A percentile compares a stretch with the other conserved stretches of the same genome.
These are phyloP conservation scores for Cladorrhinum samala DNA, from an alignment of 495 filamentous ascomycete species.

Conservation along the genomic window DNA sequence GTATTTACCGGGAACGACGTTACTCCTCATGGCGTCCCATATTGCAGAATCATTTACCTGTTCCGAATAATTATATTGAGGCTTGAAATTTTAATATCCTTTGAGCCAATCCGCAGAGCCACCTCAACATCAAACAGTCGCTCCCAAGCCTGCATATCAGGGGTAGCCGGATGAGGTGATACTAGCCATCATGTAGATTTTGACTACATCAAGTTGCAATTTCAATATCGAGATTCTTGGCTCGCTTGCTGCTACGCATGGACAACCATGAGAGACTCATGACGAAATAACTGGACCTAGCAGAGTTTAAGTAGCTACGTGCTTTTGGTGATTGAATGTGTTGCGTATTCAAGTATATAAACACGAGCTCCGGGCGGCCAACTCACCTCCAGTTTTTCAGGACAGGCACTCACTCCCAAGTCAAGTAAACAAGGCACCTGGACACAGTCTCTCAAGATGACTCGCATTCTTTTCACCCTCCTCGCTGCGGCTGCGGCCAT, in stretches of 20 bases:
- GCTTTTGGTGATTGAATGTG: not conserved
- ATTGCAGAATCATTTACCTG: not conserved
- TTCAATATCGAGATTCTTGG: slow-evolving; percentile 2
- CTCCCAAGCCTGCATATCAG: not conserved
- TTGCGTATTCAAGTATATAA: not conserved
- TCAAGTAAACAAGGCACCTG: not conserved
- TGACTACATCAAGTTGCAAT: not conserved
- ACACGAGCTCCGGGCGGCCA: not conserved
- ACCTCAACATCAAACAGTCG: not conserved
- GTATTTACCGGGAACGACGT: slow-evolving; percentile 7
- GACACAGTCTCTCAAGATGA: slow-evolving; percentile 12
- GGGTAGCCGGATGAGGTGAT: not conserved
- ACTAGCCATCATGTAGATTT: not conserved
- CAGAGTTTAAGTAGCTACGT: not conserved
- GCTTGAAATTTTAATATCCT: slow-evolving; percentile 1
- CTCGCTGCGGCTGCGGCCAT: slow-evolving; percentile 16
- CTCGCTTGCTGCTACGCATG: not conserved
- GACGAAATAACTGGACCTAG: not conserved
- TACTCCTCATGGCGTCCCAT: not conserved
- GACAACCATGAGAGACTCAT: not conserved
- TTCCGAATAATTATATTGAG: slow-evolving; percentile 5
- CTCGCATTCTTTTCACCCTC: slow-evolving; percentile 13
- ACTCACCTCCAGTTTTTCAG: not conserved
- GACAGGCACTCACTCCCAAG: not conserved
- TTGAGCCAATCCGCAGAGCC: not conserved